Evolutionary conservation across 768 basidiomycete genomes (phyloP), one percentile per base, ranked within the genome.

Genomic region (Pisolithus sp.): DNA sequence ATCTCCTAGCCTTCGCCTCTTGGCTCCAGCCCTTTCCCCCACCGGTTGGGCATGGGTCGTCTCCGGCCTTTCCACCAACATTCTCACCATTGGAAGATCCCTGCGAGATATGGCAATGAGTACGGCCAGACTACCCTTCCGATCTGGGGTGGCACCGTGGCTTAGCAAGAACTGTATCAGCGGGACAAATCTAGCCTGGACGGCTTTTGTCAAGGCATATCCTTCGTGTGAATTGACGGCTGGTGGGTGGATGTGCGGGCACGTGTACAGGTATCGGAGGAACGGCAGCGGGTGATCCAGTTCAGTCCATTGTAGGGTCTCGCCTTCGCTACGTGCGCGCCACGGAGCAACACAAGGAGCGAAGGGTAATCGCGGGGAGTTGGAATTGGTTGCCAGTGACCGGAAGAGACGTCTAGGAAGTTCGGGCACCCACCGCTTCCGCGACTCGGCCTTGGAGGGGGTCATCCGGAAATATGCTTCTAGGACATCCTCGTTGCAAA

Each of bases 141-240:
- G 68, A 5, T 61, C 61, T 0, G 93, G 93, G 10, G 84, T 85
- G 0, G 90, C 93, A 3, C 82, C 86, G 18, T 82, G 71, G 3
- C 73, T 70, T 46, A 96, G 80, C 15, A 97, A 75, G 57, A 89
- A 84, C 21, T 66, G 71, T 1, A 93, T 73, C 7, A 96, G 78
- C 3, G 83, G 81, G 1, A 75, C 50, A 55, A 85, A 84, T 20
- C 72, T 71, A 0, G 78, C 81, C 36, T 83, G 74, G 1, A 92
- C 88, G 2, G 93, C 91, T 57, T 80, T 83, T 15, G 82, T 82
- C 38, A 96, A 80, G 0, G 86, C 84, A 61, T 93, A 96, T 1
- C 93, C 94, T 3, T 79, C 74, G 65, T 89, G 75, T 7, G 87
- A 79, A 64, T 94, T 81, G 12, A 76, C 62, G 28, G 83, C 71